Evolutionary conservation across 2,329 filamentous ascomycete species (phyloP).

Genomic region (Clonostachys byssicola): DNA sequence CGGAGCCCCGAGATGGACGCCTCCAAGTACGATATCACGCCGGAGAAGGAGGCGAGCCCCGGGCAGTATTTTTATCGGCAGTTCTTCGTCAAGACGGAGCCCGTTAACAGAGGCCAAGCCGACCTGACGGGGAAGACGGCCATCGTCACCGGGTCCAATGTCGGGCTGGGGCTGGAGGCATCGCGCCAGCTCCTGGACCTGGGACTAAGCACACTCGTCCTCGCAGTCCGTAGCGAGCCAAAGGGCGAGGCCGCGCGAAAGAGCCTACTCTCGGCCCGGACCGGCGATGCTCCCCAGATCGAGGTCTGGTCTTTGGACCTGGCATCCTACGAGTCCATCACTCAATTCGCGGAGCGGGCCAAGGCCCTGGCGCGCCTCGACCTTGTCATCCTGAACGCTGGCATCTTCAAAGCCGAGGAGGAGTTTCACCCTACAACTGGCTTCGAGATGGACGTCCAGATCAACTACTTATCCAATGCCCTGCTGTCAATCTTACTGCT

Average conservation of each 20-base stretch:
- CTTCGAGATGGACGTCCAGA: conserved; percentile 32
- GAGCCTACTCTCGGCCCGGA: conserved; percentile 14
- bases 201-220: conserved; percentile 29
- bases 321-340: conserved; percentile 32
- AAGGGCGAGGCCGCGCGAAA: conserved; percentile 31
- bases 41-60: no score
- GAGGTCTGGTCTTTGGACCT: conserved; percentile 40
- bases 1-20: no score
- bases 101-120: background rate
- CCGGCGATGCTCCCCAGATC: conserved; percentile 21
- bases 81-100: background rate
- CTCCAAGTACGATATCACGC: no score
- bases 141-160: conserved; percentile 40
- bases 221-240: conserved; percentile 30
- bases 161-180: conserved; percentile 37
- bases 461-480: conserved; percentile 28
- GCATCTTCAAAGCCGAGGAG: conserved; percentile 14
- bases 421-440: conserved; percentile 17
- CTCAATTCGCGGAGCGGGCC: conserved; percentile 25
- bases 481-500: conserved; percentile 23
- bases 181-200: conserved; percentile 30
- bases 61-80: no score
- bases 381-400: conserved; percentile 40
- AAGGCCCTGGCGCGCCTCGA: conserved; percentile 29
- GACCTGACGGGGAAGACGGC: conserved; percentile 25